Percentiles rank a stretch among this genome's conserved stretches.
Evolutionary conservation across 352 stramenopile species (phyloP).

Genomic region (Globisporangium apiculatum): DNA sequence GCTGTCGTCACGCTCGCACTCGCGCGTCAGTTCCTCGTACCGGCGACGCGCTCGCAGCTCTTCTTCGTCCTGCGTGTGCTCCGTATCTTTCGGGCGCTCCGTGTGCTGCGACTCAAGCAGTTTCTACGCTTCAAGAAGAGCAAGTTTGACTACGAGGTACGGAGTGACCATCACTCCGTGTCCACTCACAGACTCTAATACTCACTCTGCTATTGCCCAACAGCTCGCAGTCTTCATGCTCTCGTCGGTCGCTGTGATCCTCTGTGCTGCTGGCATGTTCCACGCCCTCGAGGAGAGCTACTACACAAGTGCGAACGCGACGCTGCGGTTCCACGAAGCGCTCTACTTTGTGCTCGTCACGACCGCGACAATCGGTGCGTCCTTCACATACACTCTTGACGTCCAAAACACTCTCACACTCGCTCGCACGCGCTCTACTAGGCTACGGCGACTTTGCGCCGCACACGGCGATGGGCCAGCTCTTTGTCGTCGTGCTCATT

Average conservation of each 20-base stretch:
- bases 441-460: slow-evolving; percentile 66
- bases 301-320: slow-evolving; percentile 24
- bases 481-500: slow-evolving; percentile 69
- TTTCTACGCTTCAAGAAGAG: slow-evolving; percentile 59
- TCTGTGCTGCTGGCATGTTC: slow-evolving; percentile 60
- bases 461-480: slow-evolving; percentile 37
- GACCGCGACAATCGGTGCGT: slow-evolving; percentile 58
- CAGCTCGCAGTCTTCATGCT: slow-evolving; percentile 63
- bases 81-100: slow-evolving; percentile 58
- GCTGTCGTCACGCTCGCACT: neutral
- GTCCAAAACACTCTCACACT: neutral
- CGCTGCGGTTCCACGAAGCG: slow-evolving; percentile 49
- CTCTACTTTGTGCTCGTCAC: slow-evolving; percentile 76
- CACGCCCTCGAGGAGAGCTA: slow-evolving; percentile 50
- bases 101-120: slow-evolving; percentile 45
- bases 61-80: slow-evolving; percentile 68
- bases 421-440: slow-evolving; percentile 4
- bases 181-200: neutral
- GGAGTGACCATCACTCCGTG: too few species aligned
- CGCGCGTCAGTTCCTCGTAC: slow-evolving; percentile 34
- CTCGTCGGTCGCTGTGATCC: slow-evolving; percentile 48
- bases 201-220: neutral
- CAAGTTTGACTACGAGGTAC: slow-evolving; percentile 69
- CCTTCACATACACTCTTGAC: neutral
- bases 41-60: slow-evolving; percentile 30